phyloP scores from a whole-genome alignment of 164 flowering plant genomes.

The Macadamia integrifolia region DNA sequence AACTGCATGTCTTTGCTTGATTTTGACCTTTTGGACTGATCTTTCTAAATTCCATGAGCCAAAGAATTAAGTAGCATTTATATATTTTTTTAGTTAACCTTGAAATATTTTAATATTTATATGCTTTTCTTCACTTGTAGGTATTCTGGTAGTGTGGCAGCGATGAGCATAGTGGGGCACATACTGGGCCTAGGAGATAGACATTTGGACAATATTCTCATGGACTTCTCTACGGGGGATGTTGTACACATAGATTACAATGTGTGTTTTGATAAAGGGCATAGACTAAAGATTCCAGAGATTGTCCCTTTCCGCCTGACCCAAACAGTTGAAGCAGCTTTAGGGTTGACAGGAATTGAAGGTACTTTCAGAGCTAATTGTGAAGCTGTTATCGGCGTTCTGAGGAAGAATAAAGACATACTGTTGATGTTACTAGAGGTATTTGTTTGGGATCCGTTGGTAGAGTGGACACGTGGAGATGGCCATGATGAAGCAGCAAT shows the following conservation, averaged over 20 bases:
- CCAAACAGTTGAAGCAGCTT: slow-evolving; percentile 86
- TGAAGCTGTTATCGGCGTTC: slow-evolving; percentile 78
- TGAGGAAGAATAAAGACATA: slow-evolving; percentile 85
- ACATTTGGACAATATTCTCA: slow-evolving; percentile 92
- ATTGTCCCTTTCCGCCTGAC: slow-evolving; percentile 98
- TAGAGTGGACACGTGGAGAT: slow-evolving; percentile 98
- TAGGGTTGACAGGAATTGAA: slow-evolving; percentile 90
- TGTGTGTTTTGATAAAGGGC: slow-evolving; percentile 95
- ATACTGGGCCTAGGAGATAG: slow-evolving; percentile 93
- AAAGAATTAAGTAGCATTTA: background rate
- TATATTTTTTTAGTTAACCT: background rate
- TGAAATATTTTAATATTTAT: background rate
- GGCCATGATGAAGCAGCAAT: slow-evolving; percentile 96
- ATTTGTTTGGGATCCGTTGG: slow-evolving; percentile 97
- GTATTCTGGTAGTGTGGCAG: slow-evolving; percentile 89
- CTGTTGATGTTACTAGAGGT: slow-evolving; percentile 87
- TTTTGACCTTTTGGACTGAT: background rate
- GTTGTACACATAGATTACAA: slow-evolving; percentile 96
- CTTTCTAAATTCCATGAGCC: background rate
- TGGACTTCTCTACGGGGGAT: slow-evolving; percentile 86
- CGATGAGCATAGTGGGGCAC: slow-evolving; percentile 98
- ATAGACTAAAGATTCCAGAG: slow-evolving; percentile 87
- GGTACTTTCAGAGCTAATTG: slow-evolving; percentile 87
- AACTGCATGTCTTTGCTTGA: background rate
- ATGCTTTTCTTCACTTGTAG: slow-evolving; percentile 32